phyloP scores from a whole-genome alignment of 768 basidiomycete species.

The Myochromella boudieri region DNA sequence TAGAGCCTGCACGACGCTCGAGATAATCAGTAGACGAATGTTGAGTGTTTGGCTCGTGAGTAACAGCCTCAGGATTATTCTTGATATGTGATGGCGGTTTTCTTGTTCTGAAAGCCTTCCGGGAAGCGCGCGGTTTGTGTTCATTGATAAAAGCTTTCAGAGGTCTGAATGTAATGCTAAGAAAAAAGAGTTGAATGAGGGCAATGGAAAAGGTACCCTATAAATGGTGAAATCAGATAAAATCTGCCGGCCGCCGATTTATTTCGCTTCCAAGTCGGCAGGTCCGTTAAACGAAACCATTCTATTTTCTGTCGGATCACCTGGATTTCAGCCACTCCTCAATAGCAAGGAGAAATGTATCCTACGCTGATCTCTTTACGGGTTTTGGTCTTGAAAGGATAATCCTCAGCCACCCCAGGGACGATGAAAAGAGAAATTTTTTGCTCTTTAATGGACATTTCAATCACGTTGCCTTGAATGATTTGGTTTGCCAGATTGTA shows the following conservation, averaged over 20 bases:
- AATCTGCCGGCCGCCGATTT: slow-evolving; percentile 75
- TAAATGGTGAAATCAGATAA: slow-evolving; percentile 94
- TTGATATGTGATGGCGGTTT: slow-evolving; percentile 12
- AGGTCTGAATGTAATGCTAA: slow-evolving; percentile 35
- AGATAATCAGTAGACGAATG: slow-evolving; percentile 60
- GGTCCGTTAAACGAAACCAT: slow-evolving; percentile 88
- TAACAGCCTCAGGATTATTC: background rate
- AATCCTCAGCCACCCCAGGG: slow-evolving; percentile 84
- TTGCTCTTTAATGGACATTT: slow-evolving; percentile 88
- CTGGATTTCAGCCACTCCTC: slow-evolving; percentile 19
- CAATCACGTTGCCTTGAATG: slow-evolving; percentile 68
- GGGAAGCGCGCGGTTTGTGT: slow-evolving; percentile 51
- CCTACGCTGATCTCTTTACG: slow-evolving; percentile 95
- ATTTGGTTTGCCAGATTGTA: slow-evolving; percentile 79
- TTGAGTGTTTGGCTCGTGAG: slow-evolving; percentile 68
- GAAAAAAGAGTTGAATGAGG: background rate
- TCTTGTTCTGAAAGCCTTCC: slow-evolving; percentile 33
- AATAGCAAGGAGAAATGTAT: background rate
- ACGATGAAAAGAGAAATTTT: slow-evolving; percentile 90
- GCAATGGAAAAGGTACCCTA: slow-evolving; percentile 52
- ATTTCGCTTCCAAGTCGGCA: slow-evolving; percentile 91
- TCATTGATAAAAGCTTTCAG: slow-evolving; percentile 70
- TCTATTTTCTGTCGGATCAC: slow-evolving; percentile 75
- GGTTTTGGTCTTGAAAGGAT: slow-evolving; percentile 88
- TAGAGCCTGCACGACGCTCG: slow-evolving; percentile 64